Evolutionary conservation across 257 asterid species (phyloP).

Genomic region (Handroanthus guayacan): DNA sequence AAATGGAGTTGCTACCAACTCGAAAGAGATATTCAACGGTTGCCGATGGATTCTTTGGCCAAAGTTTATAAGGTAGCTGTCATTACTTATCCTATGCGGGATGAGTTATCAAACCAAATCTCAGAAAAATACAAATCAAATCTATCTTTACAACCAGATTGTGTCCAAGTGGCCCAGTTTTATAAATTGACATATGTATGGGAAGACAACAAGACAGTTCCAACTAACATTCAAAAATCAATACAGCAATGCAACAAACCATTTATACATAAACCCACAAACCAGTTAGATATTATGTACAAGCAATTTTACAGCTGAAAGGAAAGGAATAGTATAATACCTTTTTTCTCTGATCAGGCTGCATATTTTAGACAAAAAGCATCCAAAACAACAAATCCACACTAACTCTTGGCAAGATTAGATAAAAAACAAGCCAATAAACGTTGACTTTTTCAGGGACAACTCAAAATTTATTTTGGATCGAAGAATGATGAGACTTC

Average conservation of each 20-base stretch:
- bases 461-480: slow-evolving; percentile 35
- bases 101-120: neutral
- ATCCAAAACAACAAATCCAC: slow-evolving; percentile 46
- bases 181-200: slow-evolving; percentile 14
- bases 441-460: slow-evolving; percentile 36
- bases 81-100: no score
- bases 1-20: no score
- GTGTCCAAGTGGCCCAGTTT: slow-evolving; percentile 1
- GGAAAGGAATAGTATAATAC: slow-evolving; percentile 37
- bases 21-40: no score
- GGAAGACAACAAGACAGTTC: slow-evolving; percentile 16
- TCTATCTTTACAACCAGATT: neutral
- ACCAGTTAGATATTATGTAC: slow-evolving; percentile 5
- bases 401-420: slow-evolving; percentile 34
- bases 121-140: slow-evolving; percentile 28
- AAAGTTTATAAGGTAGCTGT: no score
- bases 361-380: slow-evolving; percentile 70
- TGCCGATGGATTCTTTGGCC: no score
- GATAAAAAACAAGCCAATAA: slow-evolving; percentile 46
- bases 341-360: slow-evolving; percentile 83
- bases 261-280: slow-evolving; percentile 1
- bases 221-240: slow-evolving; percentile 37
- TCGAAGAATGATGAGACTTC: slow-evolving; percentile 41
- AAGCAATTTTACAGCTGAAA: slow-evolving; percentile 19
- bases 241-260: slow-evolving; percentile 10